phyloP scores from a whole-genome alignment of 768 basidiomycete genomes.

The Baorangia bicolor region DNA sequence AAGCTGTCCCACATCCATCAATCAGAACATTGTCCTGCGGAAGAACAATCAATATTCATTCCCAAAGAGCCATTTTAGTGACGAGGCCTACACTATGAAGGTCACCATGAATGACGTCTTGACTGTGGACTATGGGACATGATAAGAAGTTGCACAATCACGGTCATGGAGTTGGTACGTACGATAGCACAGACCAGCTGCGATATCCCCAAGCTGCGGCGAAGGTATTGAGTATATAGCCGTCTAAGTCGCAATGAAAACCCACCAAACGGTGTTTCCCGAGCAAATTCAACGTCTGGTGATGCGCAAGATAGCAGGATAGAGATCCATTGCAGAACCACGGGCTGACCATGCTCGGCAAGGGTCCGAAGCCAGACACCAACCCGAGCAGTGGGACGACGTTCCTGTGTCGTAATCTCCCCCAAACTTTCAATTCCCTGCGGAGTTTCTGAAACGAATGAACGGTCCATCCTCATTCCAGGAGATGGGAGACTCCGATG shows the following conservation, averaged over 20 bases:
- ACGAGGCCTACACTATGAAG: slow-evolving; percentile 33
- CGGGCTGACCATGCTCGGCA: slow-evolving; percentile 34
- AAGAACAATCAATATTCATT: neutral
- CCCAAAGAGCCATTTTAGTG: neutral
- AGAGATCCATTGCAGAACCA: slow-evolving; percentile 32
- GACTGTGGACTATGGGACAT: slow-evolving; percentile 18
- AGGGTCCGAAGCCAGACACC: slow-evolving; percentile 30
- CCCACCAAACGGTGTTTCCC: slow-evolving; percentile 14
- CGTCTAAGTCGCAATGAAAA: neutral
- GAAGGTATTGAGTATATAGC: neutral
- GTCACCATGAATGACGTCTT: slow-evolving; percentile 34
- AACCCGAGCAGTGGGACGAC: slow-evolving; percentile 33
- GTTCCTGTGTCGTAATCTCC: slow-evolving; percentile 18
- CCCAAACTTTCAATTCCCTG: slow-evolving; percentile 29
- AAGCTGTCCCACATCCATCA: slow-evolving; percentile 37
- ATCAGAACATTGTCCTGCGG: slow-evolving; percentile 43
- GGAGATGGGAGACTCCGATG: neutral
- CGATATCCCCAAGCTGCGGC: slow-evolving; percentile 22
- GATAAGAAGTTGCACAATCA: neutral
- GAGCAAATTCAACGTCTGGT: neutral
- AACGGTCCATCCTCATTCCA: neutral
- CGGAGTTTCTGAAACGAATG: slow-evolving; percentile 22
- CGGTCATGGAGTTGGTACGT: neutral
- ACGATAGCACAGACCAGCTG: slow-evolving; percentile 25
- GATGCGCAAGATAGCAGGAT: slow-evolving; percentile 16